These are phyloP conservation scores for Amylocarpus encephaloides DNA, from an alignment of 2,329 filamentous ascomycete species.

Conservation along the genomic window DNA sequence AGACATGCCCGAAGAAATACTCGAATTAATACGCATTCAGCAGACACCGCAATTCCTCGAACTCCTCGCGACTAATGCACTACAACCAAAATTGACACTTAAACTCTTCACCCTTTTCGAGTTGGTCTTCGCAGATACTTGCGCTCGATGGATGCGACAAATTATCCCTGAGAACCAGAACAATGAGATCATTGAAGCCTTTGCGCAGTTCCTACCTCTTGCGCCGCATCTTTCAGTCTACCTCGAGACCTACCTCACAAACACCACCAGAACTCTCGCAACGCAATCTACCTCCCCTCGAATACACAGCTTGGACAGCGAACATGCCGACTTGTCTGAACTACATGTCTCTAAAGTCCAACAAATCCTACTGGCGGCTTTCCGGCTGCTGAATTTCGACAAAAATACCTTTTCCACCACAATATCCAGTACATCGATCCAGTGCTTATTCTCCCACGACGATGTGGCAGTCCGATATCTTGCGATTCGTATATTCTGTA, in stretches of 20 bases:
- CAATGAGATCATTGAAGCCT: conserved; percentile 54
- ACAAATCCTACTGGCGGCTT: conserved; percentile 58
- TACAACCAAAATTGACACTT: conserved; percentile 65
- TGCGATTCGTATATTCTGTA: conserved; percentile 72
- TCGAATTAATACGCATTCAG: conserved; percentile 58
- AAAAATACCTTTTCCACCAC: conserved; percentile 57
- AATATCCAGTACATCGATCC: conserved; percentile 61
- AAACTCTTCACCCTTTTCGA: conserved; percentile 69
- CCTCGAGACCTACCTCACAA: conserved; percentile 45
- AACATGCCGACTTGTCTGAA: conserved; percentile 28
- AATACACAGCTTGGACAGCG: conserved; percentile 21
- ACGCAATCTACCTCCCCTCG: conserved; percentile 16
- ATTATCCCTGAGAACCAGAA: conserved; percentile 12
- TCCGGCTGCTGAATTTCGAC: conserved; percentile 75
- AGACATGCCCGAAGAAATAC: conserved; percentile 63
- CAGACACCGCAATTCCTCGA: conserved; percentile 63
- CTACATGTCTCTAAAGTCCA: conserved; percentile 36
- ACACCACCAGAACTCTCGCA: conserved; percentile 25
- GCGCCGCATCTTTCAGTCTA: conserved; percentile 73
- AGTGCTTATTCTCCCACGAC: conserved; percentile 58
- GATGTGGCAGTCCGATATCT: conserved; percentile 66
- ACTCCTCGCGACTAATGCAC: conserved; percentile 60
- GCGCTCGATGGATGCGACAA: conserved; percentile 67
- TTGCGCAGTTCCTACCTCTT: conserved; percentile 75
- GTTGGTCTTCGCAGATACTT: conserved; percentile 71